phyloP scores from a whole-genome alignment of 805 yeast genomes.

The Henningerozyma blattae region DNA sequence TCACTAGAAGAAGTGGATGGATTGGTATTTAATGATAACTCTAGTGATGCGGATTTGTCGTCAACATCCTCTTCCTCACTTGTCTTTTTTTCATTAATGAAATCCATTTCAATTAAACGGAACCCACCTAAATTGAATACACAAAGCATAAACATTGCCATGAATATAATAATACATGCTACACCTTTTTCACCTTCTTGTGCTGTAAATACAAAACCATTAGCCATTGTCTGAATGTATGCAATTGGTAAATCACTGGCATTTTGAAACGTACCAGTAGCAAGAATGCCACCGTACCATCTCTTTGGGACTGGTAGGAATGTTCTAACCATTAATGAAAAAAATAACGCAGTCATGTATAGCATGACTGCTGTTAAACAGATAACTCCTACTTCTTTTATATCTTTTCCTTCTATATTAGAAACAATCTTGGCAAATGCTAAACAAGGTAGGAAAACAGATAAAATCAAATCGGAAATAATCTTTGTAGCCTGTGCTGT shows the following conservation, averaged over 20 bases:
- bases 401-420: slow-evolving; percentile 49
- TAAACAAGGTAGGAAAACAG: slow-evolving; percentile 54
- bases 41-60: background rate
- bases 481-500: slow-evolving; percentile 52
- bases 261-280: slow-evolving; percentile 63
- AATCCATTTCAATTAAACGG: slow-evolving; percentile 59
- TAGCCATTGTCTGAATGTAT: slow-evolving; percentile 54
- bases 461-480: slow-evolving; percentile 49
- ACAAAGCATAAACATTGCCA: slow-evolving; percentile 51
- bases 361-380: slow-evolving; percentile 42
- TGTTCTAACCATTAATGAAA: slow-evolving; percentile 27
- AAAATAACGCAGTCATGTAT: slow-evolving; percentile 36
- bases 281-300: slow-evolving; percentile 61
- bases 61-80: slow-evolving; percentile 4
- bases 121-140: slow-evolving; percentile 73
- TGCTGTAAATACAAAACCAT: slow-evolving; percentile 43
- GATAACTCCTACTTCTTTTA: slow-evolving; percentile 60
- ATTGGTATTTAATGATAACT: no score
- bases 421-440: slow-evolving; percentile 51
- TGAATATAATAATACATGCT: slow-evolving; percentile 70
- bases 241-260: slow-evolving; percentile 73
- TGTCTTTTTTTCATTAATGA: slow-evolving; percentile 26
- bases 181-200: slow-evolving; percentile 63
- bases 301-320: slow-evolving; percentile 41
- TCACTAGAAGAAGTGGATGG: no score